Evolutionary conservation across 1,284 basidiomycete species (phyloP).

Genomic region (Cryptococcus sp.): DNA sequence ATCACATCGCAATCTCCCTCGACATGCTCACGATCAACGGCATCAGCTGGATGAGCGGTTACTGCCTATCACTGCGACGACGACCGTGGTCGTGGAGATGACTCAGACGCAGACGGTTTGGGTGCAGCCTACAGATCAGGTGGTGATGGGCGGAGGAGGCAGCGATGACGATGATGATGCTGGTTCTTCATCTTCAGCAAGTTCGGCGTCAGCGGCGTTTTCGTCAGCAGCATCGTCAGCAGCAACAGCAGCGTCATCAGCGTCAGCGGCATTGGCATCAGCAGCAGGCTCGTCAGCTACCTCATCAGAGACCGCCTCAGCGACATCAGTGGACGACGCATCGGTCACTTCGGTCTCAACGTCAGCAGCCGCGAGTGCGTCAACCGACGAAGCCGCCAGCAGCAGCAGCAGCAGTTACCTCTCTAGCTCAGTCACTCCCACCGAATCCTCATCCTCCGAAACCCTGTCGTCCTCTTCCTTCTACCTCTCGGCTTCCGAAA

Average conservation of each 20-base stretch:
- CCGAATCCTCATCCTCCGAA: conserved; percentile 6
- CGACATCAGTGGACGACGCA: conserved; percentile 2
- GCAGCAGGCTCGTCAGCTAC: conserved; percentile 2
- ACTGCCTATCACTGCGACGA: conserved; percentile 50
- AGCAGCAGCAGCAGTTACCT: not conserved
- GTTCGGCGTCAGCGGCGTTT: not conserved
- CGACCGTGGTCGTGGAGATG: conserved; percentile 43
- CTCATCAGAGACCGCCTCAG: conserved; percentile 4
- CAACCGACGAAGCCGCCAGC: no score
- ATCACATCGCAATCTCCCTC: conserved; percentile 15
- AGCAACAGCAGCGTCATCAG: conserved; percentile 6
- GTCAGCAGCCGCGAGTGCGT: not conserved
- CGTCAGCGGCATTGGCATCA: not conserved
- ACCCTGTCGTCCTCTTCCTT: conserved; percentile 10
- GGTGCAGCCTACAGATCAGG: conserved; percentile 43
- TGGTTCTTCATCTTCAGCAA: not conserved
- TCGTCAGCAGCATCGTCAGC: conserved; percentile 4
- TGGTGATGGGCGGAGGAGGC: conserved; percentile 12
- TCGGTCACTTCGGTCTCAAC: conserved; percentile 5
- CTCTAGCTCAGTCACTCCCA: not conserved
- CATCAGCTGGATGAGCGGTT: conserved; percentile 40
- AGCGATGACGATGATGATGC: not conserved
- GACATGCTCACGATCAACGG: conserved; percentile 10
- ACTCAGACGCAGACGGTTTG: conserved; percentile 48
- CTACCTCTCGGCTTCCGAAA: conserved; percentile 10